Evolutionary conservation across 257 asterid species (phyloP), one percentile per base, ranked within the genome.

Genomic region (Fraxinus quadrangulata): DNA sequence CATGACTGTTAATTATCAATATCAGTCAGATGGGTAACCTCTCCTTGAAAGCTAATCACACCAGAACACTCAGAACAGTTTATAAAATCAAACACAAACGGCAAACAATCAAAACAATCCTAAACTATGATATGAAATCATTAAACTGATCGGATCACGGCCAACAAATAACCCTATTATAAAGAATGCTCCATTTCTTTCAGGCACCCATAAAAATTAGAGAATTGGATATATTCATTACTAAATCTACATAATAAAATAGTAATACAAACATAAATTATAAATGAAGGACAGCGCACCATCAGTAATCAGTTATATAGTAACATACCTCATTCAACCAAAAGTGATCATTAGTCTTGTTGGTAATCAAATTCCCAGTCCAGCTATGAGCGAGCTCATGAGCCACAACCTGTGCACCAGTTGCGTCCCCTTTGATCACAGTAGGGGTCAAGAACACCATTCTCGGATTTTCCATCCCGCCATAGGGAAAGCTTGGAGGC

Each of bases 381-480:
- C 98, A 95, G 84, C 99, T 93, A 84, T 95, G 99, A 33, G 98
- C 99, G 42, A 95, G 96, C 85, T 95, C 99, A 73, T 95, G 99
- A 70, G 99, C 99, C 81, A 95, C 99, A 45, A 95, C 89, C 89
- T 92, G 97, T 0, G 93, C 96, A 1, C 99, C 97, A 19, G 86
- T 83, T 0, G 96, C 90, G 33, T 95, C 98, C 67, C 99, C 99
- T 77, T 93, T 95, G 39, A 93, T 95, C 78, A 93, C 97, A 0
- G 98, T 91, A 11, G 99, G 98, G 1, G 99, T 90, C 93, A 95
- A 84, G 81, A 93, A 95, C 68, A 85, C 90, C 97, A 95, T 93
- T 83, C 98, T 88, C 3, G 99, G 99, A 77, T 95, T 95, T 85
- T 95, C 99, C 99, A 95, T 95, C 54, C 99, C 98, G 5, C 94